Percentiles rank a stretch among this genome's conserved stretches.
Evolutionary conservation across 495 filamentous ascomycete species (phyloP).

Genomic region (Clohesyomyces aquaticus): DNA sequence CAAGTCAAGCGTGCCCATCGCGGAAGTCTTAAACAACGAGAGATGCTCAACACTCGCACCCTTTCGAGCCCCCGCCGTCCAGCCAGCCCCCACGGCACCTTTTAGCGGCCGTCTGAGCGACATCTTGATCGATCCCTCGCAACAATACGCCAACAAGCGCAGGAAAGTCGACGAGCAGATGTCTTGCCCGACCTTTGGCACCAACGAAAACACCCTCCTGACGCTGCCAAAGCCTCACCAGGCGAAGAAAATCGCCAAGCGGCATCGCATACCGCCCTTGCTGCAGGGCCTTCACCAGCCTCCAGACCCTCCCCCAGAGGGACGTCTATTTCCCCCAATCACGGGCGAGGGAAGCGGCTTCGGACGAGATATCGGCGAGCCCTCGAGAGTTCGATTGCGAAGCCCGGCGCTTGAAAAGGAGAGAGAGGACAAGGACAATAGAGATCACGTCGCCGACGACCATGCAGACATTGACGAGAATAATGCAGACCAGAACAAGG

Average conservation of each 20-base stretch:
- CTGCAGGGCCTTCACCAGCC: constrained; percentile 48
- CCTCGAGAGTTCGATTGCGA: constrained; percentile 7
- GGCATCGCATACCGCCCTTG: constrained; percentile 44
- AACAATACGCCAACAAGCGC: constrained; percentile 25
- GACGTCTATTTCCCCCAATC: constrained; percentile 46
- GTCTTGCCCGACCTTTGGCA: neutral
- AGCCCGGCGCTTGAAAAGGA: constrained; percentile 6
- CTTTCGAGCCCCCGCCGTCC: neutral
- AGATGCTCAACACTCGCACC: neutral
- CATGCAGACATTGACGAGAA: too few species aligned
- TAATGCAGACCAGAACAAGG: neutral
- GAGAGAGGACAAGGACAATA: constrained; percentile 1
- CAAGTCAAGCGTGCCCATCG: constrained; percentile 35
- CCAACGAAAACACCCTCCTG: constrained; percentile 11
- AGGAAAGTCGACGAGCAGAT: constrained; percentile 19
- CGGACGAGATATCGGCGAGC: constrained; percentile 21
- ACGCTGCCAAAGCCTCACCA: constrained; percentile 37
- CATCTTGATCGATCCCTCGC: constrained; percentile 26
- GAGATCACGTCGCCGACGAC: neutral
- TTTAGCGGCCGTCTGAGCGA: constrained; percentile 34
- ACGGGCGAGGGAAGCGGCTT: constrained; percentile 34
- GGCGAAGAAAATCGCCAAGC: constrained; percentile 31
- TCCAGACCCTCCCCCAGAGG: constrained; percentile 41
- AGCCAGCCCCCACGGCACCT: neutral
- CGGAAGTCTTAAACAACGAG: constrained; percentile 40